Evolutionary conservation across 106 monocot species (phyloP).

Genomic region (Platanthera guangdongensis): DNA sequence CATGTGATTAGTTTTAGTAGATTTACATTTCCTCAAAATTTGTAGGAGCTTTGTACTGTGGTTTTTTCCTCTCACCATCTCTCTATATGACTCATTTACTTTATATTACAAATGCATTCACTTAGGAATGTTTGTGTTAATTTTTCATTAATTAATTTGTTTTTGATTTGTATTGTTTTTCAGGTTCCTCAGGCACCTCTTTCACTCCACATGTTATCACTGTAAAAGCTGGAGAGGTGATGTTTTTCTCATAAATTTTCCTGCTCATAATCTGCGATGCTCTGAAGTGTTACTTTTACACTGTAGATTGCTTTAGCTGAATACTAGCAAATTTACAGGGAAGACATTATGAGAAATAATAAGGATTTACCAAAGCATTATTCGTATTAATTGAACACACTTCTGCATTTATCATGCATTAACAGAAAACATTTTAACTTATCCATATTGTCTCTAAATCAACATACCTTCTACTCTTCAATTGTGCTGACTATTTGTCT

Average conservation of each 20-base stretch:
- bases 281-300: background rate
- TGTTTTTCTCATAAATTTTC: background rate
- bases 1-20: background rate
- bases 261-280: background rate
- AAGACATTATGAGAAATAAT: background rate
- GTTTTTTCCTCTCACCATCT: background rate
- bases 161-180: slow-evolving; percentile 2
- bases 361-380: background rate
- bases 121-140: background rate
- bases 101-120: background rate
- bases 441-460: background rate
- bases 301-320: background rate
- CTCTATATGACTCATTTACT: background rate
- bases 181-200: slow-evolving; percentile 6
- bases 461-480: background rate
- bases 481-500: background rate
- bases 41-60: background rate
- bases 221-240: slow-evolving; percentile 8
- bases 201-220: slow-evolving; percentile 7
- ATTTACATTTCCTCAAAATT: background rate
- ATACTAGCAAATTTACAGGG: background rate
- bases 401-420: background rate
- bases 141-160: background rate
- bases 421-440: background rate
- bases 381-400: background rate